Evolutionary conservation across 305 asterid species (phyloP), one percentile per base, ranked within the genome.

Genomic region (Fraxinus ornus): DNA sequence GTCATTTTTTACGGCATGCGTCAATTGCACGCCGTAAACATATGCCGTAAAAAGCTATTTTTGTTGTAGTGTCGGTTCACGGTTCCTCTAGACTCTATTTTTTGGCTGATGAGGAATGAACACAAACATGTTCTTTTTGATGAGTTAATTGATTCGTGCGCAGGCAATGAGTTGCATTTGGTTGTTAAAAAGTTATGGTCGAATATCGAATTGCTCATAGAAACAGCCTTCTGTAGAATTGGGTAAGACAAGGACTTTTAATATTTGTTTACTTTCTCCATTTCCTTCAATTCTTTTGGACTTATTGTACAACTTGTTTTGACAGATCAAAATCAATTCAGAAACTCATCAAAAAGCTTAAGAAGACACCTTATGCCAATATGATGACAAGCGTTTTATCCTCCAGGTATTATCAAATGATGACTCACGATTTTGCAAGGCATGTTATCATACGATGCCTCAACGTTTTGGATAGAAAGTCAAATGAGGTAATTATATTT

Each of bases 361-460:
- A 84, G 86, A 81, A 33, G 22, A 80, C 86, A 12, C 36, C 33
- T 4, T 49, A 85, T 57, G 91, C 90, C 28, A 52, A n/a, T 22
- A 21, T 6, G 1, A 33, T 87, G 41, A 85, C 89, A 6, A 0
- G 1, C 1, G 37, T 88, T 17, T 80, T 90, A 3, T 82, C 92
- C 32, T 36, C 76, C 5, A 75, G 47, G 13, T 86, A 86, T 55
- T 10, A 22, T 32, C 79, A 35, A 8, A 26, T 92, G 4, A 82
- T 88, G 90, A 88, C 80, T 35, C 52, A 87, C 79, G 17, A 44
- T 7, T 71, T 1, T 15, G 92, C 90, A 15, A 80, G 77, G 52
- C n/a, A 15, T 8, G 88, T 89, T 15, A 85, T 89, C 44, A 84
- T 47, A 6, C 41, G 78, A 10, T 93, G 94, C 83, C 83, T 89